Evolutionary conservation across 208 protist genomes (phyloP), one percentile per base, ranked within the genome.

Genomic region (Wallacemonas sp.): DNA sequence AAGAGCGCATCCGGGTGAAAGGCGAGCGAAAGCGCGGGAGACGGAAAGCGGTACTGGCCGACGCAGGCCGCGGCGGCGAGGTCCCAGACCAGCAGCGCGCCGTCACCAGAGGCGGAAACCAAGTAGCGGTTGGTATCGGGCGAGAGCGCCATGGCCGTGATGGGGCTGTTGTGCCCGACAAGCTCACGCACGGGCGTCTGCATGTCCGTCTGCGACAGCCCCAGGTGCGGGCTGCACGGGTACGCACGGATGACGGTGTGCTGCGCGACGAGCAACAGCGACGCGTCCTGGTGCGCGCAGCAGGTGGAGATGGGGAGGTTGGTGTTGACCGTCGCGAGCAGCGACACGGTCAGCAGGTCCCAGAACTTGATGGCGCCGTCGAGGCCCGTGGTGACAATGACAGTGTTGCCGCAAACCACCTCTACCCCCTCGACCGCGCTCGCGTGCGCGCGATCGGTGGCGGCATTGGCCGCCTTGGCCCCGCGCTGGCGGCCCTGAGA

Each of bases 1-100:
- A 97, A 97, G 16, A 92, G 82, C 12, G 84, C 89, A 63, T 92
- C 86, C 14, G 92, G 89, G 61, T 94, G 86, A 74, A 94, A 97
- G 33, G 67, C 70, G 57, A 97, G 79, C n/a, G 87, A 94, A 2
- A 82, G 64, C 29, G 87, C 87, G 1, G 92, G 87, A 3, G 84
- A 81, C 12, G 73, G 38, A 44, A 93, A 79, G 39, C 87, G 81
- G 72, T 94, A 97, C 74, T 91, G 85, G 11, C 87, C 88, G 25
- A 97, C 92, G 69, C 92, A 97, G 2, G 80, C 83, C 11, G 83
- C 82, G 1, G 85, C 84, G 18, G 88, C 82, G 12, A 97, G 74
- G 74, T 97, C 92, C 87, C 89, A 97, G 12, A 95, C 49, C 48
- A 92, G 74, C 64, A 97, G 49, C 48, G 65, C 77, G n/a, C 73